A percentile compares a stretch with the other conserved stretches of the same genome.
Conservation (phyloP, 2,329 filamentous ascomycete species). For the Penicillium sp. region DNA sequence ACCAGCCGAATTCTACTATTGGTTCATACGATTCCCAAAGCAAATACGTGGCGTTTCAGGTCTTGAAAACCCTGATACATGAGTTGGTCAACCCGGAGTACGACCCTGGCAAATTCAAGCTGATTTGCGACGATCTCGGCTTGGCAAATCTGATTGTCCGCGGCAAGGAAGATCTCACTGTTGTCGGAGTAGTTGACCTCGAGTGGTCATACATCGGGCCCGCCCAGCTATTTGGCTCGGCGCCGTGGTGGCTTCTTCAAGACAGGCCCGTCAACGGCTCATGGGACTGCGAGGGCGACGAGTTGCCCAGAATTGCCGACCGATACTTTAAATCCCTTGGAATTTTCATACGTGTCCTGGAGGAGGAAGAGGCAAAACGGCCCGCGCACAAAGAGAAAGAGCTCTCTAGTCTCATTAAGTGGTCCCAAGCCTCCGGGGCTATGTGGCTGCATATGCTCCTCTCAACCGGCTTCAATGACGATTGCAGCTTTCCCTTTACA, state of each 20-base stretch:
- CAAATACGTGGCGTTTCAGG: constrained; percentile 32
- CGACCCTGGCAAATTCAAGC: constrained; percentile 34
- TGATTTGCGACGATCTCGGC: constrained; percentile 41
- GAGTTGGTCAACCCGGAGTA: background rate
- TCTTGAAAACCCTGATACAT: constrained; percentile 20
- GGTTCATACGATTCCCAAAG: constrained; percentile 27
- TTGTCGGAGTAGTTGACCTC: constrained; percentile 36
- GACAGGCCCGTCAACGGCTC: background rate
- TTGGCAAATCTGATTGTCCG: constrained; percentile 40
- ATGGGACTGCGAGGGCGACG: constrained; percentile 1
- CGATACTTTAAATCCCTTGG: constrained; percentile 1
- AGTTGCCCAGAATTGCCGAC: background rate
- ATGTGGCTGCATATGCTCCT: constrained; percentile 41
- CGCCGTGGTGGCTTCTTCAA: constrained; percentile 3
- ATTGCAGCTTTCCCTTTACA: constrained; percentile 32
- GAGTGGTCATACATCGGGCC: constrained; percentile 2
- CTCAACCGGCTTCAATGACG: constrained; percentile 32
- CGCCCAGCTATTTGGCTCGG: constrained; percentile 1
- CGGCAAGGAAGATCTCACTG: constrained; percentile 33
- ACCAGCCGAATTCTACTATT: constrained; percentile 34
- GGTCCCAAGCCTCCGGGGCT: constrained; percentile 34
- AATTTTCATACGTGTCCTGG: background rate
- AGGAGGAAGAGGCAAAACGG: constrained; percentile 1
- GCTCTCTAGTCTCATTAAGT: constrained; percentile 34
- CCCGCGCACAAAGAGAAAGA: constrained; percentile 5